phyloP scores from a whole-genome alignment of 1,139 yeast species.

The Magnusiomyces paraingens region DNA sequence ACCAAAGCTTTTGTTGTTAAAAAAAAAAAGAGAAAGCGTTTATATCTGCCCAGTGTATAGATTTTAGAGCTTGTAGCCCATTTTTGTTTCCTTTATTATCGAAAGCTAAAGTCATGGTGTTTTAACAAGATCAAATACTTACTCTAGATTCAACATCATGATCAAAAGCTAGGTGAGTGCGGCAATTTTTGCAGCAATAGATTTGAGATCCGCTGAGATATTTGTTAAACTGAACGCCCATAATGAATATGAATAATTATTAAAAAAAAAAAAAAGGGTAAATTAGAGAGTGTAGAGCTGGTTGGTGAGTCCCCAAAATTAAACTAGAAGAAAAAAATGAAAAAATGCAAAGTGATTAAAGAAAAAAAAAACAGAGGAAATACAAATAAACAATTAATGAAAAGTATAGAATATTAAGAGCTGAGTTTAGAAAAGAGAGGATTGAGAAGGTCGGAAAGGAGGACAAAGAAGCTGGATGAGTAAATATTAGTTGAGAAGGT shows the following conservation, averaged over 20 bases:
- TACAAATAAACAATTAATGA: too few species aligned
- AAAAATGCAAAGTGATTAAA: too few species aligned
- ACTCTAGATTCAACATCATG: constrained; percentile 35
- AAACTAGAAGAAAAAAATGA: too few species aligned
- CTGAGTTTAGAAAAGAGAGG: too few species aligned
- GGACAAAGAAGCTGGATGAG: not conserved
- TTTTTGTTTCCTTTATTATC: not conserved
- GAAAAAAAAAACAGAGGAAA: too few species aligned
- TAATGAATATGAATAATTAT: constrained; percentile 14
- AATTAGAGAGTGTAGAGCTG: not conserved
- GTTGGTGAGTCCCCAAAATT: too few species aligned
- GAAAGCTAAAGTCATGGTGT: not conserved
- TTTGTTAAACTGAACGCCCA: constrained; percentile 34
- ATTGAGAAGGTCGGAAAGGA: not conserved
- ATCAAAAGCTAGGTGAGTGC: constrained; percentile 34
- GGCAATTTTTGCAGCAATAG: constrained; percentile 37
- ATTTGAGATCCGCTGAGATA: constrained; percentile 30
- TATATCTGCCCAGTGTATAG: too few species aligned
- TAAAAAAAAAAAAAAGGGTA: too few species aligned
- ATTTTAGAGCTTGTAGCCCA: not conserved
- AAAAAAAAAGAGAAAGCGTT: too few species aligned
- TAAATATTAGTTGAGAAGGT: not conserved
- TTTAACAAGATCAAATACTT: constrained; percentile 12
- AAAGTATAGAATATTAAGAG: too few species aligned
- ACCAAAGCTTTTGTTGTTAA: too few species aligned